These are phyloP conservation scores for Lactarius pseudohatsudake DNA, from an alignment of 768 basidiomycete species.

Conservation along the genomic window DNA sequence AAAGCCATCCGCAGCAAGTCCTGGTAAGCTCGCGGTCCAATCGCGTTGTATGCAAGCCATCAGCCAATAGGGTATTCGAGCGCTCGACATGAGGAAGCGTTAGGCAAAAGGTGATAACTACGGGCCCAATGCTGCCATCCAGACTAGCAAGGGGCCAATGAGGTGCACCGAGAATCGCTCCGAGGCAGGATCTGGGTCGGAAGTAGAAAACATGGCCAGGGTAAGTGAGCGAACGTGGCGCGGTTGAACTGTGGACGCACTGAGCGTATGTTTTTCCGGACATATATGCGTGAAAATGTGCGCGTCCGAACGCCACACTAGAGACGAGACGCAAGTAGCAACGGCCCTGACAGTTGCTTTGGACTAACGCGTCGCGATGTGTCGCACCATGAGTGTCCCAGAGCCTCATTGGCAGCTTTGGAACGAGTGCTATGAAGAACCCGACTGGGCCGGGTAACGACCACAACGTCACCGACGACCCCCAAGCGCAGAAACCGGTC, in stretches of 20 bases:
- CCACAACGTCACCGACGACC: no score
- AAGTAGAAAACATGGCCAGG: background rate
- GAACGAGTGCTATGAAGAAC: background rate
- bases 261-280: background rate
- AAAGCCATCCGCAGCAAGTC: background rate
- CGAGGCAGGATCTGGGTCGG: background rate
- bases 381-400: conserved; percentile 5
- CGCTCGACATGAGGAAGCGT: background rate
- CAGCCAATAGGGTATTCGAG: background rate
- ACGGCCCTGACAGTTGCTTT: conserved; percentile 18
- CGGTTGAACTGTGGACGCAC: background rate
- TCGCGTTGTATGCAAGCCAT: background rate
- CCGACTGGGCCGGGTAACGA: no score
- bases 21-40: background rate
- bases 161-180: background rate
- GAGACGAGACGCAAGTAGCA: conserved; percentile 9
- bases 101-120: background rate
- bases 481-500: background rate
- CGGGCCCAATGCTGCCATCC: background rate
- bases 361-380: background rate
- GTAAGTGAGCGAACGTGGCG: background rate
- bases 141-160: background rate
- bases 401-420: background rate
- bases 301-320: background rate
- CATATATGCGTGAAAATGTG: conserved; percentile 1